These are phyloP conservation scores for Cystobasidium onofrii DNA, from an alignment of 768 basidiomycete genomes.

Conservation along the genomic window DNA sequence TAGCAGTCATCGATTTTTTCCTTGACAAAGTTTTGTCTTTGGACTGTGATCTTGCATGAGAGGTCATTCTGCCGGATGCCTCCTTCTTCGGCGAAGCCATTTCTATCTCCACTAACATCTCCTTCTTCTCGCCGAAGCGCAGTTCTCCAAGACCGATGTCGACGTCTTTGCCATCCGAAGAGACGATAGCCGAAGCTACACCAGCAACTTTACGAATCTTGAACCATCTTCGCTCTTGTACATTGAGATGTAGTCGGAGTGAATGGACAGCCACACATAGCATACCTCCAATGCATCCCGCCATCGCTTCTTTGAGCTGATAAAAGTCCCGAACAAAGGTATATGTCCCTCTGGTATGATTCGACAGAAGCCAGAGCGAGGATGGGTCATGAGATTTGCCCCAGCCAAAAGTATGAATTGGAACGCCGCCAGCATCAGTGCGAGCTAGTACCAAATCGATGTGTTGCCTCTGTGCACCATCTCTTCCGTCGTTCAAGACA, in stretches of 20 bases:
- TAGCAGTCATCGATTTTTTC: conserved; percentile 56
- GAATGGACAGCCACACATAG: conserved; percentile 86
- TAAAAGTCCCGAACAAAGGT: conserved; percentile 97
- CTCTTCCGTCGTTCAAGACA: conserved; percentile 83
- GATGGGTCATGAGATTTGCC: conserved; percentile 95
- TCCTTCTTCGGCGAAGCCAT: conserved; percentile 49
- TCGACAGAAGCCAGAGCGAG: conserved; percentile 96
- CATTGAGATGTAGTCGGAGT: conserved; percentile 91
- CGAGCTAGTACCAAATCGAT: conserved; percentile 98
- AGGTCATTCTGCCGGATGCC: neutral
- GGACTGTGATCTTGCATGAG: neutral
- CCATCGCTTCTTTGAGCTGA: conserved; percentile 80
- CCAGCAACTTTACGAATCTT: conserved; percentile 90
- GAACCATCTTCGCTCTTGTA: conserved; percentile 83
- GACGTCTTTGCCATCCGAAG: conserved; percentile 85
- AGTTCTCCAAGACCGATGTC: conserved; percentile 92
- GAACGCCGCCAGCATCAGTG: conserved; percentile 90
- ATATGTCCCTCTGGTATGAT: conserved; percentile 93
- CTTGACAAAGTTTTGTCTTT: neutral
- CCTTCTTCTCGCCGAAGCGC: conserved; percentile 90
- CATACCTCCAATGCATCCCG: conserved; percentile 91
- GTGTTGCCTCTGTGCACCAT: conserved; percentile 83
- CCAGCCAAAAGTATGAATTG: conserved; percentile 95
- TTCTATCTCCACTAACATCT: conserved; percentile 94
- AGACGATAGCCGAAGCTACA: conserved; percentile 73